Percentiles rank a stretch among this genome's conserved stretches.
Evolutionary conservation across 495 filamentous ascomycete species (phyloP).

Genomic region (Aspergillus affinis): DNA sequence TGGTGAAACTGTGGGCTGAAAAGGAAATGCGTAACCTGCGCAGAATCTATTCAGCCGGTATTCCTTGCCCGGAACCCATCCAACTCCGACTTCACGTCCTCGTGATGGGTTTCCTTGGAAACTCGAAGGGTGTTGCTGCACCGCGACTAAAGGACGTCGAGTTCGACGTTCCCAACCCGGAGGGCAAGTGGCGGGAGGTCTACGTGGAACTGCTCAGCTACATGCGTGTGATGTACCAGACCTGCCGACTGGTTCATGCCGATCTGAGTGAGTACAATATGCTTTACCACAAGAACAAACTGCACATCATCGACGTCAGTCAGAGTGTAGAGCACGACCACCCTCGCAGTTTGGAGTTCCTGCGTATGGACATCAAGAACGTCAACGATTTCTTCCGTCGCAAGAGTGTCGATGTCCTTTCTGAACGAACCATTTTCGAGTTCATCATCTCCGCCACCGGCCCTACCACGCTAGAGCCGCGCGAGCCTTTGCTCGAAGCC

Average conservation of each 20-base stretch:
- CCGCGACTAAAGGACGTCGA: slow-evolving; percentile 79
- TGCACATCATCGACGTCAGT: slow-evolving; percentile 96
- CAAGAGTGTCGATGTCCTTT: slow-evolving; percentile 74
- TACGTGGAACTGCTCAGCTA: slow-evolving; percentile 83
- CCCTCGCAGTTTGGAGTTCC: slow-evolving; percentile 83
- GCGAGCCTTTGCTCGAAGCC: slow-evolving; percentile 43
- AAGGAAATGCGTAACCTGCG: slow-evolving; percentile 96
- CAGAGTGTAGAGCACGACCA: slow-evolving; percentile 97
- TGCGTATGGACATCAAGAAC: slow-evolving; percentile 98
- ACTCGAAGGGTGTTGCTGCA: slow-evolving; percentile 80
- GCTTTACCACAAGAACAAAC: slow-evolving; percentile 77
- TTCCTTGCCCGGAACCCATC: slow-evolving; percentile 87
- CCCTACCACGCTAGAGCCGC: slow-evolving; percentile 37
- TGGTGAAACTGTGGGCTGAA: slow-evolving; percentile 98
- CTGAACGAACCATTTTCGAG: slow-evolving; percentile 71
- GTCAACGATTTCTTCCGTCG: slow-evolving; percentile 85
- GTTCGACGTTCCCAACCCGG: slow-evolving; percentile 54
- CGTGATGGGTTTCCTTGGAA: slow-evolving; percentile 90
- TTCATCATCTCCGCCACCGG: slow-evolving; percentile 69
- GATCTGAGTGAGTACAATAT: slow-evolving; percentile 98
- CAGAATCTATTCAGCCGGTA: slow-evolving; percentile 75
- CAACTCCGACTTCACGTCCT: slow-evolving; percentile 86
- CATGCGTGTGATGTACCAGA: slow-evolving; percentile 90
- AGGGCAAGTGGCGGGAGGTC: slow-evolving; percentile 65
- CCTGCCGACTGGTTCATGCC: slow-evolving; percentile 86